Evolutionary conservation across 1,139 yeast species (phyloP).

Genomic region (Groenewaldozyma auringiensis): DNA sequence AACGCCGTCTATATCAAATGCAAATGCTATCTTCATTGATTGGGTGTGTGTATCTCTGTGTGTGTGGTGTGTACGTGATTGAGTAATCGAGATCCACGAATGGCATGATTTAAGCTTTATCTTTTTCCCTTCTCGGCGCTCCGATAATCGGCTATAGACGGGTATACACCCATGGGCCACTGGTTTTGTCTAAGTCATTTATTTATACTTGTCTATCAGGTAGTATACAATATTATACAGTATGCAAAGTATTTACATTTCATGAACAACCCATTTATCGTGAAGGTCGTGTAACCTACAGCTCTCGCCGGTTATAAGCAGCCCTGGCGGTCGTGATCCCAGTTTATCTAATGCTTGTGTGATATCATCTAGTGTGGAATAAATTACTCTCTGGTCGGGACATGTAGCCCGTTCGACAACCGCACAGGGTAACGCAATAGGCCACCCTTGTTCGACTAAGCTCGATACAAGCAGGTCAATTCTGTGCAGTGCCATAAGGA

Average conservation of each 20-base stretch:
- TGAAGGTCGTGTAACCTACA: slow-evolving; percentile 33
- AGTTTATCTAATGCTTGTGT: slow-evolving; percentile 68
- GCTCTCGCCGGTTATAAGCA: slow-evolving; percentile 74
- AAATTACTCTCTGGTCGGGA: slow-evolving; percentile 80
- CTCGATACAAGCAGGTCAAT: slow-evolving; percentile 59
- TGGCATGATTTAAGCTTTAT: too few relatives aligned
- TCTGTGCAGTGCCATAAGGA: slow-evolving; percentile 86
- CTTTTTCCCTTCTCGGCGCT: too few relatives aligned
- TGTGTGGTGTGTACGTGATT: too few relatives aligned
- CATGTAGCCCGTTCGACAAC: slow-evolving; percentile 89
- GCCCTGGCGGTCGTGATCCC: slow-evolving; percentile 92
- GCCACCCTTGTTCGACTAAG: slow-evolving; percentile 50
- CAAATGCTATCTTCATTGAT: slow-evolving; percentile 26
- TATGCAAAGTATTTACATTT: too few relatives aligned
- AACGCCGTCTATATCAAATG: slow-evolving; percentile 77
- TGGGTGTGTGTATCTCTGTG: too few relatives aligned
- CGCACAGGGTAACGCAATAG: slow-evolving; percentile 64
- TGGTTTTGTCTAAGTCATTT: too few relatives aligned
- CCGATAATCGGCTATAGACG: too few relatives aligned
- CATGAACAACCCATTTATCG: slow-evolving; percentile 1
- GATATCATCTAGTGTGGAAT: slow-evolving; percentile 61
- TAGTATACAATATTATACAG: too few relatives aligned
- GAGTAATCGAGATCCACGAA: too few relatives aligned
- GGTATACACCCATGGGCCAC: too few relatives aligned
- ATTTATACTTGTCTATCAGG: too few relatives aligned